A percentile compares a stretch with the other conserved stretches of the same genome.
These are phyloP conservation scores for Aureococcus anophagefferens DNA, from an alignment of 108 stramenopile species.

Conservation along the genomic window DNA sequence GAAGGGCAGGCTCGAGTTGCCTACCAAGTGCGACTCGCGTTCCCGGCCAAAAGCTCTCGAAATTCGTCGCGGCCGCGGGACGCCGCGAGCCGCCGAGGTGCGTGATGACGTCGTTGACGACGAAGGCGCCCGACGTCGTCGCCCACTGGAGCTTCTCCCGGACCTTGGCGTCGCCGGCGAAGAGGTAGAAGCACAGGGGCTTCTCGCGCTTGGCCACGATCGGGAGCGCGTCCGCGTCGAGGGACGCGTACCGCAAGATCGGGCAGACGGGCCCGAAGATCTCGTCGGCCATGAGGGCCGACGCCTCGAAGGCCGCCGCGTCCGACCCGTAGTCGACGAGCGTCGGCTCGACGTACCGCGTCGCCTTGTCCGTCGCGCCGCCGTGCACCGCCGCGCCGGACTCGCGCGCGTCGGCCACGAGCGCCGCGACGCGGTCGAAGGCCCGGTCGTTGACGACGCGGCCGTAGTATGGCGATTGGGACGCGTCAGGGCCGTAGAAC, in stretches of 20 bases:
- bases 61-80: too few species aligned
- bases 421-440: too few species aligned
- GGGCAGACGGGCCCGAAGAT: slow-evolving; percentile 42
- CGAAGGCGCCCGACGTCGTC: slow-evolving; percentile 20
- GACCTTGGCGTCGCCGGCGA: slow-evolving; percentile 6
- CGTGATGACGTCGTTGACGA: slow-evolving; percentile 31
- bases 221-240: slow-evolving; percentile 22
- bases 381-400: too few species aligned
- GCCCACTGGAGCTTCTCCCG: slow-evolving; percentile 11
- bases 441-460: slow-evolving; percentile 9
- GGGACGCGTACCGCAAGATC: neutral
- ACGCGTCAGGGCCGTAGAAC: slow-evolving; percentile 15
- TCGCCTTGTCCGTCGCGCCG: too few species aligned
- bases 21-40: too few species aligned
- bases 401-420: too few species aligned
- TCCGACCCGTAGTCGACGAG: too few species aligned
- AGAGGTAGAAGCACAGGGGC: slow-evolving; percentile 34
- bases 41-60: too few species aligned
- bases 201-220: slow-evolving; percentile 12
- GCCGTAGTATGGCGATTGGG: neutral
- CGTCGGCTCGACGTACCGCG: too few species aligned
- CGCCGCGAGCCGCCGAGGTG: too few species aligned
- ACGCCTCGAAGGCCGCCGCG: neutral
- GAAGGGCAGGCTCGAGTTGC: slow-evolving; percentile 28
- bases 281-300: slow-evolving; percentile 24